These are phyloP conservation scores for Brachypodium distachyon DNA, from an alignment of 202 grass and related monocot species.

Conservation along the genomic window DNA sequence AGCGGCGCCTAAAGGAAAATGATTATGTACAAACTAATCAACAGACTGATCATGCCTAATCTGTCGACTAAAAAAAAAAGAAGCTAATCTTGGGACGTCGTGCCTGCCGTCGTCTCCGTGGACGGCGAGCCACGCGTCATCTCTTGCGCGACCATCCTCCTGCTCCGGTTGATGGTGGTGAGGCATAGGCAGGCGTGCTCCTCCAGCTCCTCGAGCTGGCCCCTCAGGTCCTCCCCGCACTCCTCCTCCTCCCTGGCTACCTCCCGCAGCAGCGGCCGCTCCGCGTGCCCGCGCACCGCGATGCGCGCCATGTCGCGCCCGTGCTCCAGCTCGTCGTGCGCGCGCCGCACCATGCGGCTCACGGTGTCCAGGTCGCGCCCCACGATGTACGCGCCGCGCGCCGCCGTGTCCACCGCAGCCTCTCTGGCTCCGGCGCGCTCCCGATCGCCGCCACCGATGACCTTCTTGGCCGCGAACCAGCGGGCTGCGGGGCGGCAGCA, in stretches of 20 bases:
- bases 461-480: neutral
- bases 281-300: conserved; percentile 22
- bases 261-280: conserved; percentile 52
- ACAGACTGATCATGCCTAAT: neutral
- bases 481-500: conserved; percentile 7
- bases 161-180: conserved; percentile 65
- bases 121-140: conserved; percentile 7
- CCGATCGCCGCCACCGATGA: neutral
- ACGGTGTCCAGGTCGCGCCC: conserved; percentile 78
- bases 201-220: conserved; percentile 62
- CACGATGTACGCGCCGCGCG: conserved; percentile 68
- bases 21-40: neutral
- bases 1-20: neutral
- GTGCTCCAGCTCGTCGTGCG: conserved; percentile 81
- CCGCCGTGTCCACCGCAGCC: conserved; percentile 56
- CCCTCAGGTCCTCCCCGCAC: conserved; percentile 43
- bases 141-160: conserved; percentile 53
- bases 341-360: conserved; percentile 63
- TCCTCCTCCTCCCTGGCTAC: conserved; percentile 48
- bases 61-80: neutral
- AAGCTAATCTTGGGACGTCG: neutral
- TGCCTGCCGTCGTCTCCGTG: neutral
- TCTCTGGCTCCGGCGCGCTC: conserved; percentile 6
- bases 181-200: conserved; percentile 75
- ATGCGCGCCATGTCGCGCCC: conserved; percentile 59